Conservation (phyloP, 345 rosid genomes). For the Camelina laxa region DNA sequence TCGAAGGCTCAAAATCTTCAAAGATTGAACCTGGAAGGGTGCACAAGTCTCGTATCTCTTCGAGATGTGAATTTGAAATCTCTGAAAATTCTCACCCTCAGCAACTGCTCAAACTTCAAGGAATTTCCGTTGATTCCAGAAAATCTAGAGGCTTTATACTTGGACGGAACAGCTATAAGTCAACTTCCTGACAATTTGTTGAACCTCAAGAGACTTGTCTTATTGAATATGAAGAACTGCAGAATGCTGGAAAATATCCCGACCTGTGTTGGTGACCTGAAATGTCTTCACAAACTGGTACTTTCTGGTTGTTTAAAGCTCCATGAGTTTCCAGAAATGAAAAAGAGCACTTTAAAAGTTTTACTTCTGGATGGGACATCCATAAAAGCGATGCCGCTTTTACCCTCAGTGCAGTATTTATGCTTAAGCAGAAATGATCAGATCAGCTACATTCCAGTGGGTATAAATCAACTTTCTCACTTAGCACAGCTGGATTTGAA, state of each 20-base stretch:
- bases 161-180: constrained; percentile 25
- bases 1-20: constrained; percentile 36
- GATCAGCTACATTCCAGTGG: not conserved
- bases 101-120: constrained; percentile 32
- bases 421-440: constrained; percentile 14
- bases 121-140: constrained; percentile 21
- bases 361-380: constrained; percentile 28
- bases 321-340: not conserved
- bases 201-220: not conserved
- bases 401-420: constrained; percentile 26
- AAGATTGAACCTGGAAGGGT: constrained; percentile 30
- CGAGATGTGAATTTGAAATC: not conserved
- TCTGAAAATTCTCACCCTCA: constrained; percentile 28
- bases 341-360: not conserved
- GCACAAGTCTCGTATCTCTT: constrained; percentile 19
- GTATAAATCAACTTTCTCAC: not conserved
- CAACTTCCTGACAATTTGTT: constrained; percentile 24
- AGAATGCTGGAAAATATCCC: not conserved
- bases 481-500: constrained; percentile 32
- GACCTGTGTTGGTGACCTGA: not conserved
- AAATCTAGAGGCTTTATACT: constrained; percentile 11
- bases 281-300: constrained; percentile 20
- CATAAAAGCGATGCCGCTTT: not conserved
- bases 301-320: constrained; percentile 25
- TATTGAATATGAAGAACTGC: constrained; percentile 24